Evolutionary conservation across 306 rosid species (phyloP), one percentile per base, ranked within the genome.

Genomic region (Carpinus viminea): DNA sequence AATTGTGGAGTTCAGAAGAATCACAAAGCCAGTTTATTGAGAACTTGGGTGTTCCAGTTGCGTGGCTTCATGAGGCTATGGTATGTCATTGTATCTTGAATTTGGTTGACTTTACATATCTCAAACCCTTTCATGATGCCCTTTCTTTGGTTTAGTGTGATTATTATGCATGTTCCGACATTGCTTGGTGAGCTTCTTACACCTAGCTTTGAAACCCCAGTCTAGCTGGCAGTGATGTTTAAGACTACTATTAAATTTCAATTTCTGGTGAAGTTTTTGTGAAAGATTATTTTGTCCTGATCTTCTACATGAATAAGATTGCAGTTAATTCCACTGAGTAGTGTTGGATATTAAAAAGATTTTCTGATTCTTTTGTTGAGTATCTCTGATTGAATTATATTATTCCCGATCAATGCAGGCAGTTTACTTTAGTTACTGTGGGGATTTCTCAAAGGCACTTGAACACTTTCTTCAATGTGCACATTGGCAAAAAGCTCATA

Each of bases 61-160:
- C 80, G 68, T 95, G 98, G 98, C 89, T 95, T 79, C 97, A 93
- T 21, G 98, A 95, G 87, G 98, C 98, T 74, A 83, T 92, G 97
- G 98, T 95, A 90, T 79, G 87, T 66, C 45, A 75, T 76, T 73
- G 62, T 83, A 36, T 79, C 51, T 76, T 50, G 46, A 17, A 61
- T 62, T 57, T 56, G 34, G 31, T 12, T 45, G 53, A 74, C 34
- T 55, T 34, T 61, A 18, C 24, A 54, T 36, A 41, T 34, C 24
- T 60, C 48, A 17, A 34, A 45, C 15, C 38, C 60, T 79, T 85
- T 51, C 21, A 38, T n/a, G 26, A 46, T 38, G 71, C 78, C 31
- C 54, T 56, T 24, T 36, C 34, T 50, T 16, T 41, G 20, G 18
- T 18, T 38, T 66, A 21, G 52, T n/a, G 8, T 6, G 21, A 34